Percentiles rank a stretch among this genome's conserved stretches.
Evolutionary conservation across 2,329 filamentous ascomycete genomes (phyloP).

Genomic region (Dactylella cylindrospora): DNA sequence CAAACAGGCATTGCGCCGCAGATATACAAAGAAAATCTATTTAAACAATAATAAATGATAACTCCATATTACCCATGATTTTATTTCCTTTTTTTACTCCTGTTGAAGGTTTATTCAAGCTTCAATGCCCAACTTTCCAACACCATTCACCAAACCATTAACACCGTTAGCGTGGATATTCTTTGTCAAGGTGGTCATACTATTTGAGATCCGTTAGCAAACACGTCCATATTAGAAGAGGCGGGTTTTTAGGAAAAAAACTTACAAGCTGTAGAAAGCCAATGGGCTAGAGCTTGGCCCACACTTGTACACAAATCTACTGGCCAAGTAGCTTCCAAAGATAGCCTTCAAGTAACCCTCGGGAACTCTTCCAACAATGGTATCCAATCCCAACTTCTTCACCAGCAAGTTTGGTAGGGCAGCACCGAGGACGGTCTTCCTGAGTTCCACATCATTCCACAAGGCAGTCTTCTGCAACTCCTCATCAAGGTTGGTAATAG

Average conservation of each 20-base stretch:
- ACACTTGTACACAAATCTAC: conserved; percentile 93
- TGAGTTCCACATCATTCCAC: conserved; percentile 79
- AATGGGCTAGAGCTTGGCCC: conserved; percentile 92
- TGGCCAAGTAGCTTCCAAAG: conserved; percentile 93
- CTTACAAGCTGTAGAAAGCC: conserved; percentile 97
- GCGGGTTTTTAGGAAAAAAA: conserved; percentile 51
- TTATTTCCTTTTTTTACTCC: too few species aligned
- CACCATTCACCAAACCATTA: conserved; percentile 12
- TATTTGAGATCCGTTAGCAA: conserved; percentile 15
- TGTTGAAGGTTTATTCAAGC: too few species aligned
- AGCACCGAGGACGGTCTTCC: conserved; percentile 75
- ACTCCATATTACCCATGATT: too few species aligned
- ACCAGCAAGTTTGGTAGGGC: conserved; percentile 82
- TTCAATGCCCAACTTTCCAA: too few species aligned
- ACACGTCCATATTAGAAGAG: not conserved
- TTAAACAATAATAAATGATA: too few species aligned
- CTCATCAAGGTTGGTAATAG: conserved; percentile 95
- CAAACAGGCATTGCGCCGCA: too few species aligned
- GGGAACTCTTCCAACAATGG: conserved; percentile 80
- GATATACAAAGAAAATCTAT: too few species aligned
- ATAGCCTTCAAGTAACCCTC: conserved; percentile 91
- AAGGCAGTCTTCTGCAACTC: conserved; percentile 90
- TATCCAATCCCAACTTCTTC: conserved; percentile 86
- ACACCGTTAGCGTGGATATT: conserved; percentile 33
- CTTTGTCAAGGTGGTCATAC: conserved; percentile 40